Base-by-base conservation (phyloP, 2,329 filamentous ascomycete genomes). In the Penicillium palitans region DNA sequence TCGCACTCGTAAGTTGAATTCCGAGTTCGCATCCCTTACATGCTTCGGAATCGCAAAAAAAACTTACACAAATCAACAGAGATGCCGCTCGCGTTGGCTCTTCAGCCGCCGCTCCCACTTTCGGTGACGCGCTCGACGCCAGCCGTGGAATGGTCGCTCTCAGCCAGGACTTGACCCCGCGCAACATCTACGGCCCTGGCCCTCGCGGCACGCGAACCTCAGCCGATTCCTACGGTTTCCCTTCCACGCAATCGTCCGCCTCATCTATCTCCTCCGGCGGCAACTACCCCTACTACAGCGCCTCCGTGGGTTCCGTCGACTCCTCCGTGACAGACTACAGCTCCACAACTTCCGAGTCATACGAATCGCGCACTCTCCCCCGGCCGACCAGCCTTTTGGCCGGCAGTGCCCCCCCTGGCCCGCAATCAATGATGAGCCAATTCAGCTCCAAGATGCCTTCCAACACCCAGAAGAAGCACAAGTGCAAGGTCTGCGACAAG, bases 401-500 rank as follows among this genome's bases (percentile, higher is more conserved):
- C 27, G 79, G 80, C 44, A 86, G 83, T 58, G 83, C 87, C 33
- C 91, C 91, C 1, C 91, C 92, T 1, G 91, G 91, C 19, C 93
- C 92, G 2, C 90, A 96, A 72, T 96, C 93, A 0, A 97, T 99
- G 92, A 99, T 99, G 95, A 87, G 91, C 52, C 93, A 96, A 70
- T 98, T 98, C 80, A 97, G 91, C 78, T 97, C 93, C 63, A 97
- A 97, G 79, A 88, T 97, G 52, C 93, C 92, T 0, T 93, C 91
- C 19, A 96, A 91, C 78, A 95, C 93, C 10, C 92, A 97, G 74
- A 98, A 98, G 87, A 98, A 98, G 83, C 95, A 98, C 81, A 97
- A 97, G 82, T 98, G 93, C 85, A 97, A 96, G 80, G 90, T 98
- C 60, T 98, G 93, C 81, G 93, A 97, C 78, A 97, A 98, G 84